phyloP scores from a whole-genome alignment of 2,329 filamentous ascomycete species.

The Fusarium beomiforme region DNA sequence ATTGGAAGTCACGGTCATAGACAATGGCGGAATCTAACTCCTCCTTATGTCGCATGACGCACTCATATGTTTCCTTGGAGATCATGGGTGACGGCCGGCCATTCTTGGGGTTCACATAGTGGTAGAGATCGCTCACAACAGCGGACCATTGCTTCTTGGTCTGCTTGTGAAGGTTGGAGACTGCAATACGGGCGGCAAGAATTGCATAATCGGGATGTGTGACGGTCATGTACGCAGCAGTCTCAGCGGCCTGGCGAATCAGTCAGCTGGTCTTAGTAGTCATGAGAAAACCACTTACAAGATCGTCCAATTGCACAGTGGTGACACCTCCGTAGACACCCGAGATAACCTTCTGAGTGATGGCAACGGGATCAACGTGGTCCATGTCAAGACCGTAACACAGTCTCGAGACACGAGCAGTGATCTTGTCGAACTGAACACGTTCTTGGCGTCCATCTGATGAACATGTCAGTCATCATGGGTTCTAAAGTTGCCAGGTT shows the following conservation, averaged over 20 bases:
- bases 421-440: slow-evolving; percentile 99
- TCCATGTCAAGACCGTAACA: slow-evolving; percentile 96
- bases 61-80: slow-evolving; percentile 87
- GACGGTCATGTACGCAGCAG: slow-evolving; percentile 99
- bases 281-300: slow-evolving; percentile 70
- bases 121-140: slow-evolving; percentile 90
- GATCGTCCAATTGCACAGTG: slow-evolving; percentile 93
- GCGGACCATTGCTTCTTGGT: slow-evolving; percentile 99
- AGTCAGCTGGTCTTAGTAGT: slow-evolving; percentile 6
- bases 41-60: slow-evolving; percentile 93
- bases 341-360: slow-evolving; percentile 99
- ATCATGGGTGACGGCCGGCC: slow-evolving; percentile 89
- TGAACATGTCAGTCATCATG: slow-evolving; percentile 41
- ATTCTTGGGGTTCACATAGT: slow-evolving; percentile 97
- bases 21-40: slow-evolving; percentile 99
- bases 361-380: slow-evolving; percentile 96
- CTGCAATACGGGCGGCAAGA: slow-evolving; percentile 96
- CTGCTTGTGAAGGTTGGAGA: slow-evolving; percentile 99
- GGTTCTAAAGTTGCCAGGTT: not conserved
- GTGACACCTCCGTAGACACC: slow-evolving; percentile 99
- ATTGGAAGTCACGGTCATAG: slow-evolving; percentile 99
- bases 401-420: slow-evolving; percentile 93
- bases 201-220: slow-evolving; percentile 99
- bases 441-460: slow-evolving; percentile 99
- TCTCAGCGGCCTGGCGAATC: slow-evolving; percentile 84